Evolutionary conservation across 768 basidiomycete species (phyloP), one percentile per base, ranked within the genome.

Genomic region (Trametes cinnabarina): DNA sequence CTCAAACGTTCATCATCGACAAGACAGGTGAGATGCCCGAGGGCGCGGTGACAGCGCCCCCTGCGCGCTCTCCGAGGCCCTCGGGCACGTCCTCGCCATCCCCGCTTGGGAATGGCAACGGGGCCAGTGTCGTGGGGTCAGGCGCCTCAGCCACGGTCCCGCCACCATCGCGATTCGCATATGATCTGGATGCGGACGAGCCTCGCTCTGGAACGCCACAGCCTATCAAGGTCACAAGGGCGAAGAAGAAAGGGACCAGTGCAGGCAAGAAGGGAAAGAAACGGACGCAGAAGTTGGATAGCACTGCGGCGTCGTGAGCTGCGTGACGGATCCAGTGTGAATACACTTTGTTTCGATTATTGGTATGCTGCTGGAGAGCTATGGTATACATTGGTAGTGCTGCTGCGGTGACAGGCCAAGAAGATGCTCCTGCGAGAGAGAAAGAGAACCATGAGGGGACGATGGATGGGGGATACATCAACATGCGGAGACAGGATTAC

Each of bases 21-120:
- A 82, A 80, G 65, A 81, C 84, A 0, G 94, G 94, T 2, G 94
- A 94, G 73, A 90, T 95, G 90, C 94, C 94, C 4, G 80, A 80
- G 46, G 81, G 83, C n/a, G 77, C 73, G 5, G 39, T 53, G 60
- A 68, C 47, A 35, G 35, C 22, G n/a, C 26, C 42, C 30, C 41
- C 40, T 26, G 32, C 28, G 17, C 30, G 54, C 64, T 25, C 57
- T n/a, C 57, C 48, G 34, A 39, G 43, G 37, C 8, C 56, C 23
- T 44, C 68, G 40, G 37, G 52, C 15, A 40, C 44, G 55, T 63
- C 25, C 23, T 40, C 44, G 55, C 63, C 39, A 15, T 56, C 23
- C 66, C 65, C 22, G 32, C 46, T 32, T 44, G 60, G 52, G 64
- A 63, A 60, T 34, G 53, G 58, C 22, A 30, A 54, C 30, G 48